phyloP scores from a whole-genome alignment of 305 asterid species.

The Solanum hybrid region DNA sequence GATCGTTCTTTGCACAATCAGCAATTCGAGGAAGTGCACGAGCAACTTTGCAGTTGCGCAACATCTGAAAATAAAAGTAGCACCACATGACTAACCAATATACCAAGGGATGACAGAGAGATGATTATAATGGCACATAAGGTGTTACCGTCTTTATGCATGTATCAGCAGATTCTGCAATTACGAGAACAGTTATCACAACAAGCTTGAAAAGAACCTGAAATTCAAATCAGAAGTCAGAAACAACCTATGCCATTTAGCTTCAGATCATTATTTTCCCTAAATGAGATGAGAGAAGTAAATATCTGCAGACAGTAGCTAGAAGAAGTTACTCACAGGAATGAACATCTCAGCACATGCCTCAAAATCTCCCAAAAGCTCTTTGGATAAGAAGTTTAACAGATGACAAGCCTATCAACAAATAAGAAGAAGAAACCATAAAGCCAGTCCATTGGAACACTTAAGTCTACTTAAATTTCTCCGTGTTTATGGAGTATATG shows the following conservation, averaged over 20 bases:
- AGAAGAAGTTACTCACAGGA: constrained; percentile 60
- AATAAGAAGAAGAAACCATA: constrained; percentile 9
- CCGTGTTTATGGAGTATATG: not conserved
- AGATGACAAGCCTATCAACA: constrained; percentile 74
- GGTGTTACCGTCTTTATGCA: constrained; percentile 88
- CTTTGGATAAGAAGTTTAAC: constrained; percentile 76
- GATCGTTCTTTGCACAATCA: constrained; percentile 89
- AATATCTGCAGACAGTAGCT: not conserved
- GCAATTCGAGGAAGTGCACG: constrained; percentile 86
- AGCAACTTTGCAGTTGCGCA: constrained; percentile 93
- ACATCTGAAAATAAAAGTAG: constrained; percentile 49
- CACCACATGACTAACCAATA: constrained; percentile 8
- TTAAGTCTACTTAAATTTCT: not conserved
- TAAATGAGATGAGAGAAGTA: not conserved
- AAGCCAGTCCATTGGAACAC: not conserved
- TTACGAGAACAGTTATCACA: constrained; percentile 96
- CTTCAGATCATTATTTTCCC: not conserved
- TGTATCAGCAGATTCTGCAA: constrained; percentile 98
- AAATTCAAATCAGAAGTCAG: constrained; percentile 31
- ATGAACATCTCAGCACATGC: constrained; percentile 94
- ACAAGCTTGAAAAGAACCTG: constrained; percentile 99
- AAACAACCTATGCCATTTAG: constrained; percentile 6
- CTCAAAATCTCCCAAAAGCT: constrained; percentile 95
- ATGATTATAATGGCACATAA: not conserved
- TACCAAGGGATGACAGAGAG: not conserved